A percentile compares a stretch with the other conserved stretches of the same genome.
phyloP scores from a whole-genome alignment of 345 rosid species.

The Lumnitzera racemosa region DNA sequence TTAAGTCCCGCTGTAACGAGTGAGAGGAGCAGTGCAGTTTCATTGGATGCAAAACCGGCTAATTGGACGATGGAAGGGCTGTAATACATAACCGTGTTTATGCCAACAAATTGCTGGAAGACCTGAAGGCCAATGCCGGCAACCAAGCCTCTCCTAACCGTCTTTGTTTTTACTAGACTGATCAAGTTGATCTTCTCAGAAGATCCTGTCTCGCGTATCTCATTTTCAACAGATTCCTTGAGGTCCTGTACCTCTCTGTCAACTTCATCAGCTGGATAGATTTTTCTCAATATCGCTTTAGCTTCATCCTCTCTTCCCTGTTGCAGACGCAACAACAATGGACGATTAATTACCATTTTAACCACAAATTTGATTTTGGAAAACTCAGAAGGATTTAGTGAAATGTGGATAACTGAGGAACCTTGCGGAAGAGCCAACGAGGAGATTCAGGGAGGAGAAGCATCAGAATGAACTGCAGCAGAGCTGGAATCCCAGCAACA shows the following conservation, averaged over 20 bases:
- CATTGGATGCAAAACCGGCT: slow-evolving; percentile 82
- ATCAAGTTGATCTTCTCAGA: slow-evolving; percentile 45
- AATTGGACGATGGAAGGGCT: slow-evolving; percentile 78
- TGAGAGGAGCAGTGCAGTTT: slow-evolving; percentile 71
- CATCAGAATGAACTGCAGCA: slow-evolving; percentile 71
- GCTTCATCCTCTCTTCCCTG: slow-evolving; percentile 87
- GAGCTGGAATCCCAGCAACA: slow-evolving; percentile 72
- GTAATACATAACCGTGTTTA: slow-evolving; percentile 90
- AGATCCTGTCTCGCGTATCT: slow-evolving; percentile 43
- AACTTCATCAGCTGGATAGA: slow-evolving; percentile 48
- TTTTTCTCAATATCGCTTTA: slow-evolving; percentile 41
- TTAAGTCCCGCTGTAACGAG: slow-evolving; percentile 69
- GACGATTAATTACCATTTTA: background rate
- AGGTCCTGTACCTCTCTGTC: slow-evolving; percentile 59
- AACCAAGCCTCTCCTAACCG: slow-evolving; percentile 67
- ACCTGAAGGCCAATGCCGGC: slow-evolving; percentile 88
- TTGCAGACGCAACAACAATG: background rate
- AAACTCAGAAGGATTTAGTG: background rate
- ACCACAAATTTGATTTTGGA: background rate
- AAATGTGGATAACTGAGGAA: slow-evolving; percentile 6
- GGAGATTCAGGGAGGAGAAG: slow-evolving; percentile 80
- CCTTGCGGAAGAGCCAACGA: slow-evolving; percentile 87
- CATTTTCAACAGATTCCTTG: slow-evolving; percentile 58
- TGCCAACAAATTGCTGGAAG: slow-evolving; percentile 87
- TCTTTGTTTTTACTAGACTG: slow-evolving; percentile 44